Base-by-base conservation (phyloP, 768 basidiomycete species). In the Leccinum imitatum region DNA sequence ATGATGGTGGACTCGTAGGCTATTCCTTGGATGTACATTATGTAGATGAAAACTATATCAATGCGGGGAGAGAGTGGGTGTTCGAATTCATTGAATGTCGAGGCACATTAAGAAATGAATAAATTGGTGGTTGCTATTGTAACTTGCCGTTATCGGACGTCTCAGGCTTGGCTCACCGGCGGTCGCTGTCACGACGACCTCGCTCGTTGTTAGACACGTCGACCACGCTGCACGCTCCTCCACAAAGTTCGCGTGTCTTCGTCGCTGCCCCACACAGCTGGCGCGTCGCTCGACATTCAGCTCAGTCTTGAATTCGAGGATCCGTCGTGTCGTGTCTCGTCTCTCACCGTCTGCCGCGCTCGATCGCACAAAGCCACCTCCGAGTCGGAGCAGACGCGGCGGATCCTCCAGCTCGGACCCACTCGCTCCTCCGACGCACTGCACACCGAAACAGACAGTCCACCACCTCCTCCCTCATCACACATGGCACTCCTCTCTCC, bases 241-340 rank as follows among this genome's bases (percentile, higher is more conserved):
- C 35, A 23, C 54, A 46, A 30, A 30, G 27, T 37, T 53, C 53
- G 15, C 35, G 15, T 25, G 21, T 21, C 4, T 11, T 5, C 31
- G 31, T 15, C 59, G 27, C 21, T 50, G 50, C 56, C 25, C 30
- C 21, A 21, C 58, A 50, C 52, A 58, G 37, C 54, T 59, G 64
- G 54, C 62, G 23, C 53, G 15, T 27, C 58, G 51, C 51, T 52
- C 31, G 50, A 31, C 50, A 8, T 30, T 10, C 37, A 17, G 23
- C 50, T 17, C 35, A 46, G 61, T 56, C n/a, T 44, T n/a, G 52
- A 59, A 56, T 54, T 44, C 71, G 73, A 73, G 80, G 81, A 78
- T 81, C 80, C 79, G 80, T 80, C 80, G 80, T 71, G 79, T 79
- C 75, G 69, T 69, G 71, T 71, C 75, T 73, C 65, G 73, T 73